These are phyloP conservation scores for Aurifilum marmelostoma DNA, from an alignment of 2,329 filamentous ascomycete genomes.

Conservation along the genomic window DNA sequence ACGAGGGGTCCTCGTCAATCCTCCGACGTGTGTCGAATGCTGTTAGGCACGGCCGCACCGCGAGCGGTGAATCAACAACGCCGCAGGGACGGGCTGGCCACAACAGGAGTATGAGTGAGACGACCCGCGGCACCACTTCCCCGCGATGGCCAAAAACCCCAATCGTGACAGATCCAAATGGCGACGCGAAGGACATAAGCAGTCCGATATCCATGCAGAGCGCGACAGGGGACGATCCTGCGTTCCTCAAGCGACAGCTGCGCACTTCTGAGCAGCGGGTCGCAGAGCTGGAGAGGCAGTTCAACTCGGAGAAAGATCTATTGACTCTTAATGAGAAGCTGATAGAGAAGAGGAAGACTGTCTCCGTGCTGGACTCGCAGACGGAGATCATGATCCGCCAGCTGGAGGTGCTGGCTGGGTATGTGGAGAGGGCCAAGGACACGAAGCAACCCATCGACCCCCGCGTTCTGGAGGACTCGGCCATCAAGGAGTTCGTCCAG, in stretches of 20 bases:
- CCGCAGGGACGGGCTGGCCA: slow-evolving; percentile 51
- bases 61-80: slow-evolving; percentile 68
- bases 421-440: slow-evolving; percentile 84
- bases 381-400: slow-evolving; percentile 95
- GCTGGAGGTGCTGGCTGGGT: slow-evolving; percentile 84
- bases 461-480: slow-evolving; percentile 80
- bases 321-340: slow-evolving; percentile 85
- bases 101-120: slow-evolving; percentile 67
- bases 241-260: slow-evolving; percentile 73
- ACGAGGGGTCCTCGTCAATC: slow-evolving; percentile 78
- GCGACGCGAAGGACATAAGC: slow-evolving; percentile 63
- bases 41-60: slow-evolving; percentile 88
- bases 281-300: slow-evolving; percentile 82
- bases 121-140: slow-evolving; percentile 65
- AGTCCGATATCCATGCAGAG: slow-evolving; percentile 71
- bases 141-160: slow-evolving; percentile 73
- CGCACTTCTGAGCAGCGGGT: slow-evolving; percentile 82
- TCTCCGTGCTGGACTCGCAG: slow-evolving; percentile 91
- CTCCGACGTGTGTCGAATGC: slow-evolving; percentile 90
- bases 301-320: slow-evolving; percentile 64
- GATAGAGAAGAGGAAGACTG: slow-evolving; percentile 91
- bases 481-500: slow-evolving; percentile 89
- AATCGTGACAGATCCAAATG: slow-evolving; percentile 55
- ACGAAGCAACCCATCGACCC: slow-evolving; percentile 80
- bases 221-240: slow-evolving; percentile 61